Conservation (phyloP, 176 grass and related monocot genomes). For the Thinopyrum elongatum region DNA sequence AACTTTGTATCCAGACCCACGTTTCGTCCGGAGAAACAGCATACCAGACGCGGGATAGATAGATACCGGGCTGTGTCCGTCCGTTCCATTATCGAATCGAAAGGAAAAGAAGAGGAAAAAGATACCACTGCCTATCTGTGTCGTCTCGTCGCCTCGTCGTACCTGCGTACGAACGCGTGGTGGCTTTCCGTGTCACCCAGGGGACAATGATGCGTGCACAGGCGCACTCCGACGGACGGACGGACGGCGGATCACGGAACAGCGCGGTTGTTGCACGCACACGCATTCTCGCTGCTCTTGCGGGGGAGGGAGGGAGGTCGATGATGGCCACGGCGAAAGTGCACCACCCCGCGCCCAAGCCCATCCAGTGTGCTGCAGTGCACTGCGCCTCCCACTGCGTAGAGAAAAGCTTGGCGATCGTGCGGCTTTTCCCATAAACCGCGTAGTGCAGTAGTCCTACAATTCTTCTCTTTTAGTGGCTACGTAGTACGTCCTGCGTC, state of each 20-base stretch:
- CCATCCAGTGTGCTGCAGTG: not conserved
- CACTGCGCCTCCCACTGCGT: not conserved
- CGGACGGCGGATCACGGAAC: not conserved
- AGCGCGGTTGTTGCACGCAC: conserved; percentile 6
- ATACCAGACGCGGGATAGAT: no score
- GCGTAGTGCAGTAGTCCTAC: not conserved
- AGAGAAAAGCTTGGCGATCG: not conserved
- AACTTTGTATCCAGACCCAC: no score
- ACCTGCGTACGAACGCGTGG: not conserved
- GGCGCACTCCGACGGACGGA: not conserved
- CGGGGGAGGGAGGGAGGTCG: not conserved
- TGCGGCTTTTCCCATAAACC: not conserved
- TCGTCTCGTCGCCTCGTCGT: not conserved
- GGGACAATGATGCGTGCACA: conserved; percentile 2
- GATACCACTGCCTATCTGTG: not conserved
- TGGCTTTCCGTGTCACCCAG: not conserved
- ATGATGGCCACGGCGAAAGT: not conserved
- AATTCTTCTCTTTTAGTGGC: not conserved
- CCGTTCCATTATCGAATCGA: not conserved
- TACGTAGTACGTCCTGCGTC: not conserved
- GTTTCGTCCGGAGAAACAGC: not conserved
- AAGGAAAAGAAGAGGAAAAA: not conserved
- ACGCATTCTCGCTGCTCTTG: not conserved
- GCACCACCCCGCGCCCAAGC: not conserved
- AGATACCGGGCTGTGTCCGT: no score